phyloP scores from a whole-genome alignment of 1,139 yeast genomes.

The Debaryomyces coudertii region DNA sequence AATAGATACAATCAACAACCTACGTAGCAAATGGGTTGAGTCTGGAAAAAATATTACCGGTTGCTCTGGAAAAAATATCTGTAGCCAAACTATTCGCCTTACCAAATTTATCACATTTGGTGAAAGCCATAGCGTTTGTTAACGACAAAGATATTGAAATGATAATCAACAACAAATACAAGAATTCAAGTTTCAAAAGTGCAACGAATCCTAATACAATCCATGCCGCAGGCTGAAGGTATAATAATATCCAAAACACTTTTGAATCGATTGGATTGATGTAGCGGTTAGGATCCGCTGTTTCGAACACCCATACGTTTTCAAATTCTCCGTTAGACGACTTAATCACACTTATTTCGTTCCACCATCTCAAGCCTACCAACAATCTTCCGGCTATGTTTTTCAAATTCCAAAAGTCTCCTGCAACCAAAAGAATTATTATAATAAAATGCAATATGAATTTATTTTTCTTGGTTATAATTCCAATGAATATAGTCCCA shows the following conservation, averaged over 20 bases:
- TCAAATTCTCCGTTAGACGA: conserved; percentile 58
- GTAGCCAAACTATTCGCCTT: conserved; percentile 68
- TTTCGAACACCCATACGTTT: conserved; percentile 87
- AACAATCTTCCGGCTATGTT: conserved; percentile 86
- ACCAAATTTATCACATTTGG: conserved; percentile 87
- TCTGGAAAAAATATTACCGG: conserved; percentile 51
- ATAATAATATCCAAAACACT: conserved; percentile 81
- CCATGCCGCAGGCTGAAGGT: conserved; percentile 80
- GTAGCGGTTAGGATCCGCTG: conserved; percentile 78
- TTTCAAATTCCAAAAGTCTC: conserved; percentile 93
- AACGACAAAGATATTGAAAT: conserved; percentile 73
- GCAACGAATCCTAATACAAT: conserved; percentile 72
- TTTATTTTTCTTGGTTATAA: conserved; percentile 47
- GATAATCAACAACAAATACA: conserved; percentile 66
- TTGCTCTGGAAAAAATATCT: conserved; percentile 52
- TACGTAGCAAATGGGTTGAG: conserved; percentile 47
- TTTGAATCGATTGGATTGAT: conserved; percentile 92
- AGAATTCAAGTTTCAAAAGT: conserved; percentile 71
- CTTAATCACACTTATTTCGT: conserved; percentile 53
- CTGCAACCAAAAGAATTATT: conserved; percentile 73
- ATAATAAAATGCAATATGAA: conserved; percentile 79
- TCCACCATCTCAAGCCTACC: conserved; percentile 97
- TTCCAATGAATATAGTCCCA: conserved; percentile 62
- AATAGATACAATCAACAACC: neutral
- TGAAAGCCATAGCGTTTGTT: conserved; percentile 87